A percentile compares a stretch with the other conserved stretches of the same genome.
Evolutionary conservation across 345 rosid genomes (phyloP).

Genomic region (Trapa incisa): DNA sequence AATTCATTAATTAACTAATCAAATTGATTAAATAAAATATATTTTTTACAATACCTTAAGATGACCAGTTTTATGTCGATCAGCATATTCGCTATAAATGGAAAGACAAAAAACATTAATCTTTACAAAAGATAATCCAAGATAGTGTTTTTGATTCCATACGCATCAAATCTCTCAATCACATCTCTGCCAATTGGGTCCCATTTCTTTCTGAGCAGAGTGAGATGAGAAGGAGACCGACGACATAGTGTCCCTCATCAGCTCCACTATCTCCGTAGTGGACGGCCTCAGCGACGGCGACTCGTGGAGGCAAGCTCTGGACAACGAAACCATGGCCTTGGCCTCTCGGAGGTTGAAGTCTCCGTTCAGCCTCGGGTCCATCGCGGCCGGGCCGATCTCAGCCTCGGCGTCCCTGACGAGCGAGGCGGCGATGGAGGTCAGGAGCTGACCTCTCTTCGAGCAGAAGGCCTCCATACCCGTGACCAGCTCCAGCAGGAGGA

Average conservation of each 20-base stretch:
- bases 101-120: too few relatives aligned
- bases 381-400: slow-evolving; percentile 18
- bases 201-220: background rate
- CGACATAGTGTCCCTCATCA: slow-evolving; percentile 22
- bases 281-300: slow-evolving; percentile 51
- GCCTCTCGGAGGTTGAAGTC: slow-evolving; percentile 46
- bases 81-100: too few relatives aligned
- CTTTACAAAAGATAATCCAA: too few relatives aligned
- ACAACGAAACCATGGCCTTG: slow-evolving; percentile 31
- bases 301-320: slow-evolving; percentile 40
- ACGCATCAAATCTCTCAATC: background rate
- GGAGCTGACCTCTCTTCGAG: slow-evolving; percentile 37
- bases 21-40: too few relatives aligned
- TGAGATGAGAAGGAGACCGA: background rate
- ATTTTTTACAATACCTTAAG: too few relatives aligned
- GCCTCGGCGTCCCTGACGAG: slow-evolving; percentile 16
- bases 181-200: background rate
- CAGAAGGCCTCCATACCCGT: slow-evolving; percentile 70
- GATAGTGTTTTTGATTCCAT: background rate
- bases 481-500: slow-evolving; percentile 54
- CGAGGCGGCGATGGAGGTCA: slow-evolving; percentile 34
- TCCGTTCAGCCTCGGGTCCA: slow-evolving; percentile 47
- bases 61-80: too few relatives aligned
- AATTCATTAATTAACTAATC: too few relatives aligned
- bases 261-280: slow-evolving; percentile 31